phyloP scores from a whole-genome alignment of 169 alveolate genomes.

The Cryptosporidium sp. region DNA sequence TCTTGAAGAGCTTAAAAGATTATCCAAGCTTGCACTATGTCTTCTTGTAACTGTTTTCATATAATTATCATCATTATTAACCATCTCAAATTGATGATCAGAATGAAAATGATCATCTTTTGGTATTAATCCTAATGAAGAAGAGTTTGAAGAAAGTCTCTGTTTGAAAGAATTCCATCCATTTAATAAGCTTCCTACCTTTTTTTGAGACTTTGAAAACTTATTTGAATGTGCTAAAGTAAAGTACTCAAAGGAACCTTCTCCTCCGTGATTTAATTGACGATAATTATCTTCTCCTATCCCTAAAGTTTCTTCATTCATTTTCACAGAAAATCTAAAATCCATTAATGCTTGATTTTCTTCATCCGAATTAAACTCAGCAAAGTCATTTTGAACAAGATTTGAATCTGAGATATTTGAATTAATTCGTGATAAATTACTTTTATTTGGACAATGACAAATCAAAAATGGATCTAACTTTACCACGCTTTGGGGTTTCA shows the following conservation, averaged over 20 bases:
- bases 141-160: slow-evolving; percentile 8
- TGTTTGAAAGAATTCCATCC: slow-evolving; percentile 37
- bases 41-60: not conserved
- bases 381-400: not conserved
- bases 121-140: not conserved
- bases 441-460: not conserved
- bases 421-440: not conserved
- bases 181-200: not conserved
- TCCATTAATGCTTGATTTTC: not conserved
- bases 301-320: not conserved
- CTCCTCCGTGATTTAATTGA: not conserved
- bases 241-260: not conserved
- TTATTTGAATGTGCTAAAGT: not conserved
- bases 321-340: not conserved
- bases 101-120: not conserved
- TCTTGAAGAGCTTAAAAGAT: not conserved
- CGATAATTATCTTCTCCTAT: not conserved
- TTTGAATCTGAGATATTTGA: not conserved
- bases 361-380: slow-evolving; percentile 39
- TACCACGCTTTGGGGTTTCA: not conserved
- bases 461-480: slow-evolving; percentile 9
- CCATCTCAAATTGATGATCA: not conserved
- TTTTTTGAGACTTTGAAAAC: slow-evolving; percentile 5
- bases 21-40: slow-evolving; percentile 7
- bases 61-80: not conserved